These are phyloP conservation scores for Kalanchoe fedtschenkoi DNA, from an alignment of 164 flowering plant species.

Conservation along the genomic window DNA sequence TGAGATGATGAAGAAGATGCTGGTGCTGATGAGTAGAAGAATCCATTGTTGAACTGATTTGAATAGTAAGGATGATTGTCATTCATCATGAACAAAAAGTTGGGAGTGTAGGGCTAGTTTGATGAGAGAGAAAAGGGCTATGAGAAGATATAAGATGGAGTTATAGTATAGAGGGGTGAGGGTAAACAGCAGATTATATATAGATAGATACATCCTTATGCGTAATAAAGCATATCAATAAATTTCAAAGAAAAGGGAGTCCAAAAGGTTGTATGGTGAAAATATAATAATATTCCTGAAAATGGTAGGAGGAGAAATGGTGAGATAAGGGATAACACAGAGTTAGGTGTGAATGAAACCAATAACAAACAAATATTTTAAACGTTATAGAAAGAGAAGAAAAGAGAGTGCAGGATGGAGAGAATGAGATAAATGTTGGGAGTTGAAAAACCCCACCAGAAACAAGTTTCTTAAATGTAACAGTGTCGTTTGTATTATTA, in stretches of 20 bases:
- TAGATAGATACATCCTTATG: not conserved
- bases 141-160: not conserved
- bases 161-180: not conserved
- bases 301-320: not conserved
- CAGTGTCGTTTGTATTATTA: too few species aligned
- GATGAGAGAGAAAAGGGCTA: not conserved
- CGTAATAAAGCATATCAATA: not conserved
- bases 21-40: not conserved
- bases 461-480: not conserved
- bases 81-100: not conserved
- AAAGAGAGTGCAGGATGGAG: not conserved
- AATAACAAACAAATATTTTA: not conserved
- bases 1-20: conserved; percentile 24
- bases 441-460: not conserved
- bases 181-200: not conserved
- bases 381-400: not conserved
- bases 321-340: conserved; percentile 1
- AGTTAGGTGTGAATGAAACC: not conserved
- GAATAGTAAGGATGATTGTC: not conserved
- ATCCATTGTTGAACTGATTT: not conserved
- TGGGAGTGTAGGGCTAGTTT: not conserved
- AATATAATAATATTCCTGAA: not conserved
- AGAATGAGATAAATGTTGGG: conserved; percentile 5
- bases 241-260: not conserved
- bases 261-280: not conserved